These are phyloP conservation scores for Xylariomycetidae sp. DNA, from an alignment of 2,329 filamentous ascomycete species.

Conservation along the genomic window DNA sequence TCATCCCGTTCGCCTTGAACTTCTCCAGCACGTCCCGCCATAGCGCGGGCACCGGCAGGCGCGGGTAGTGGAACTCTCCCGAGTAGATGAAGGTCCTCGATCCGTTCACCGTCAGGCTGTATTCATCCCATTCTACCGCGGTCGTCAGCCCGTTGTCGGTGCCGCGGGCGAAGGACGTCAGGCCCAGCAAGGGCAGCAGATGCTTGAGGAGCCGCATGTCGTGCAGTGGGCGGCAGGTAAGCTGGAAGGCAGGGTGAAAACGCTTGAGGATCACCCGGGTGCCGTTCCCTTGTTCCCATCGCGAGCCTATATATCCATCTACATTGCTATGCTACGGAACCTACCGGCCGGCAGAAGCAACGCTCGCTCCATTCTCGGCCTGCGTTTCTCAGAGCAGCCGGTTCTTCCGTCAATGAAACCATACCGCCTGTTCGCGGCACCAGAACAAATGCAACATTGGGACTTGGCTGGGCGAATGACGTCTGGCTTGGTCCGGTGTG, in stretches of 20 bases:
- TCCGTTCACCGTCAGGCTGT: conserved; percentile 1
- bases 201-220: background rate
- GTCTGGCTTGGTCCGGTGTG: no score
- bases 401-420: no score
- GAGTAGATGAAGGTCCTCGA: conserved; percentile 2
- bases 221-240: background rate
- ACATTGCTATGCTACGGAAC: no score
- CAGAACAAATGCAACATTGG: no score
- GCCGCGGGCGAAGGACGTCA: background rate
- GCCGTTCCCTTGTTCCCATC: background rate
- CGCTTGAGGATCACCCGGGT: background rate
- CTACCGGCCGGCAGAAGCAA: no score
- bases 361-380: no score
- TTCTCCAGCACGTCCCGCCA: conserved; percentile 2
- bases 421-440: no score
- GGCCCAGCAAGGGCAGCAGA: background rate
- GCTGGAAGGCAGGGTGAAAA: no score
- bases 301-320: no score
- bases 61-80: background rate
- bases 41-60: conserved; percentile 1
- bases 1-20: conserved; percentile 2
- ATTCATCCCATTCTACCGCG: conserved; percentile 1
- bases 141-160: background rate
- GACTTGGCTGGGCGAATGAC: no score
- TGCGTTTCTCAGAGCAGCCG: no score